Conservation (phyloP, 2,329 filamentous ascomycete genomes). For the Aspergillus sp. region DNA sequence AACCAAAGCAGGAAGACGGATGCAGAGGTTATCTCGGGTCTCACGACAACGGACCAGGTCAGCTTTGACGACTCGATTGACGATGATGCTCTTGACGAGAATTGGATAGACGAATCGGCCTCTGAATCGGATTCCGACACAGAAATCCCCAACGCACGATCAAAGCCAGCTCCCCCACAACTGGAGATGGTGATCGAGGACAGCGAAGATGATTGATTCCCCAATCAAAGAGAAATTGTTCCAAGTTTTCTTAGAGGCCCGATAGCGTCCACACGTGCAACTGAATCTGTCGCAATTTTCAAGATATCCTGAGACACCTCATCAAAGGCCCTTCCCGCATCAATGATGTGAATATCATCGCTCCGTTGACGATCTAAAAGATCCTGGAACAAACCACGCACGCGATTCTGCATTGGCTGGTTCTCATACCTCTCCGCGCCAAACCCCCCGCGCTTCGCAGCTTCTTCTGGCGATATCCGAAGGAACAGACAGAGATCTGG, state of each 20-base stretch:
- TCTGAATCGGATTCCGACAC: slow-evolving; percentile 22
- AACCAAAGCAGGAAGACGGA: slow-evolving; percentile 18
- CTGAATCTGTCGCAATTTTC: slow-evolving; percentile 19
- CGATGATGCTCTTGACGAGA: slow-evolving; percentile 25
- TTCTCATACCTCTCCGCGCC: slow-evolving; percentile 86
- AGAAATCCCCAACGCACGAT: slow-evolving; percentile 5
- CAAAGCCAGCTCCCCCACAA: slow-evolving; percentile 11
- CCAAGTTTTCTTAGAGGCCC: slow-evolving; percentile 31
- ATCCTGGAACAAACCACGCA: slow-evolving; percentile 64
- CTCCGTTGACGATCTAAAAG: slow-evolving; percentile 42
- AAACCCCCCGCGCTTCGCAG: slow-evolving; percentile 73
- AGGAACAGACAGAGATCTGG: slow-evolving; percentile 86
- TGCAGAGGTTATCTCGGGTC: neutral
- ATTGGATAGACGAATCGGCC: slow-evolving; percentile 26
- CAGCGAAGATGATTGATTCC: slow-evolving; percentile 39
- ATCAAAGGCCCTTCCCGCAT: slow-evolving; percentile 48
- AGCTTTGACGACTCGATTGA: slow-evolving; percentile 9
- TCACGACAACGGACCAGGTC: slow-evolving; percentile 5
- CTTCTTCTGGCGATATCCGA: slow-evolving; percentile 67
- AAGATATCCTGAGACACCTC: slow-evolving; percentile 44
- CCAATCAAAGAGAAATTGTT: slow-evolving; percentile 18
- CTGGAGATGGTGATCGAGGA: slow-evolving; percentile 47
- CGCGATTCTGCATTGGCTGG: slow-evolving; percentile 70
- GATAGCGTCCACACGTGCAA: slow-evolving; percentile 26
- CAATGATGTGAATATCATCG: slow-evolving; percentile 46